Evolutionary conservation across 2,329 filamentous ascomycete genomes (phyloP), one percentile per base, ranked within the genome.

Genomic region (Akanthomyces muscarius): DNA sequence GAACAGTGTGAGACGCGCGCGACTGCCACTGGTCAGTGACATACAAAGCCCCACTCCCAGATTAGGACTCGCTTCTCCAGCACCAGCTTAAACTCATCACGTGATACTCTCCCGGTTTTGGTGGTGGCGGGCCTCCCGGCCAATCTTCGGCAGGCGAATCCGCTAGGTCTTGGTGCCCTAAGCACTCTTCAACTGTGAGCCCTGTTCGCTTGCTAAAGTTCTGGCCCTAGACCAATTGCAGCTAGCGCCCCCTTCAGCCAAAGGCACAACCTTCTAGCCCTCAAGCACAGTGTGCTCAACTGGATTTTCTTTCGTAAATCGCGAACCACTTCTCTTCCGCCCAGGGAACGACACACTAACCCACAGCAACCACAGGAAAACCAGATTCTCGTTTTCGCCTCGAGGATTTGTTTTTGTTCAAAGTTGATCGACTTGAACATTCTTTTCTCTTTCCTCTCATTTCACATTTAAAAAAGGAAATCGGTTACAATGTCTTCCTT

Each of bases 401-500:
- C 64, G 75, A 75, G 75, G 68, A 71, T 75, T 74, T 74, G 71
- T 69, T 67, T 28, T 75, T 68, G 71, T 65, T 68, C 70, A 68
- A 47, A 23, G 68, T 68, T 72, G 70, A 67, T 71, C 68, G 54
- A 63, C 54, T 63, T 71, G 70, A 74, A 69, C 71, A 73, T 70
- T 71, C 71, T 72, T 72, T 70, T 71, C 67, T 69, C 61, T 54
- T 66, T 66, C 51, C 61, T 66, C 66, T 67, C 70, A 70, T 70
- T 66, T 66, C 69, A 67, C 66, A 66, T 70, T 70, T 68, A 72
- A 72, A 70, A 76, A 74, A 36, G 33, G 38, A 78, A 38, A 55
- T 62, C 73, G 70, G 69, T 72, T 71, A 85, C 81, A 77, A 88
- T 88, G 86, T 88, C 86, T 78, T 84, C 83, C 75, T 88, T 89